Evolutionary conservation across 352 stramenopile genomes (phyloP), one percentile per base, ranked within the genome.

Genomic region (Phytophthora megakarya): DNA sequence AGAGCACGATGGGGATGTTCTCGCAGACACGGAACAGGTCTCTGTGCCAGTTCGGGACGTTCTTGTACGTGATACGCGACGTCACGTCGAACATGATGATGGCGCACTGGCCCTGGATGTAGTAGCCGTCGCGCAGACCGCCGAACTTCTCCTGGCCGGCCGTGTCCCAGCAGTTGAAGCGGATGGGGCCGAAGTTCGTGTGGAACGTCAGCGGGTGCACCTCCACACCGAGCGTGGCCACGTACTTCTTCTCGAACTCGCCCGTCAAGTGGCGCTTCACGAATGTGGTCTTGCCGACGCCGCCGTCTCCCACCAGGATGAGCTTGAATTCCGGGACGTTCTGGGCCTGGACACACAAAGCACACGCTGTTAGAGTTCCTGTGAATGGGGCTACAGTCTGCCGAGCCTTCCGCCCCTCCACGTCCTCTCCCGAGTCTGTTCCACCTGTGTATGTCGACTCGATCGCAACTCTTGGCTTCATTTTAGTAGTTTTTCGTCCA

Each of bases 71-170:
- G 67, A 99, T 99, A 74, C 98, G 96, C 57, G 95, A 98, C 11
- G 98, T 99, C 40, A 99, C 97, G 70, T 99, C 98, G 69, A 99
- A 99, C 98, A 99, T 99, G 80, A 99, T 99, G 78, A 99, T 99
- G 46, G 97, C 97, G 73, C 97, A 99, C 81, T 99, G 96, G 38
- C 97, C 98, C 82, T 99, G 96, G 77, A 99, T 99, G 88, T 98
- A 99, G 88, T 99, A 98, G 38, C 95, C 95, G 61, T 98, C 96
- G 40, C 95, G 81, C 19, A 98, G 86, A 67, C 94, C 96, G 57
- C 93, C 94, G 67, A 98, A 98, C 84, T 99, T 99, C 73, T 99
- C 98, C 84, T 99, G 97, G 57, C 98, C 98, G 55, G 98, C 98
- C 32, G 97, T 99, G 82, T 99, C 98, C 98, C 98, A 99, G 70